Conservation (phyloP, 2,329 filamentous ascomycete genomes). For the Ascocoryne sarcoides region DNA sequence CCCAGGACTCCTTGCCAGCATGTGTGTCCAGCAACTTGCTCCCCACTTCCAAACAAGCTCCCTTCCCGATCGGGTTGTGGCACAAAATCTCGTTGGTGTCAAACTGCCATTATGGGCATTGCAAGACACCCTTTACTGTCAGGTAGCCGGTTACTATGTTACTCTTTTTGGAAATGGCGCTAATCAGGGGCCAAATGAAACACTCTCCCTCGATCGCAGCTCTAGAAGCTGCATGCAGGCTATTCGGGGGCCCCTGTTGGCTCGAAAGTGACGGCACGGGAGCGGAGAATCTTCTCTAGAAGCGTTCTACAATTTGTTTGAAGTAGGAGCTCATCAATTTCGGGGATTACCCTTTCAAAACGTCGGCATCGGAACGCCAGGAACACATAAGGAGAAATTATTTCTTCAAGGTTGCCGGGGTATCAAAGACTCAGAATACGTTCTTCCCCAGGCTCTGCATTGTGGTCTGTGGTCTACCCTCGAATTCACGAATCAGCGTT, state of each 20-base stretch:
- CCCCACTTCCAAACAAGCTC: constrained; percentile 27
- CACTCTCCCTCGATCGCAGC: constrained; percentile 24
- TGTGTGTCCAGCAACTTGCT: constrained; percentile 19
- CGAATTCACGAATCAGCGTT: constrained; percentile 38
- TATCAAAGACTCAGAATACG: constrained; percentile 11
- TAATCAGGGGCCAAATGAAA: constrained; percentile 21
- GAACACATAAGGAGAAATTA: constrained; percentile 13
- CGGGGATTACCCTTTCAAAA: constrained; percentile 11
- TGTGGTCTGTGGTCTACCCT: constrained; percentile 33
- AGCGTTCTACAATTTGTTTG: constrained; percentile 22
- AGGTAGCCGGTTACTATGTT: constrained; percentile 19
- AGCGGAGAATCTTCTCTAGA: constrained; percentile 25
- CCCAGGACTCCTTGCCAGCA: constrained; percentile 26
- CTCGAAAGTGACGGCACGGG: constrained; percentile 23
- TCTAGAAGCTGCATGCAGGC: constrained; percentile 19
- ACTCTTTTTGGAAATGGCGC: constrained; percentile 19
- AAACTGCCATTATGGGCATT: constrained; percentile 24
- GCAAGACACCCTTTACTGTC: constrained; percentile 20
- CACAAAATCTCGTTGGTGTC: constrained; percentile 24
- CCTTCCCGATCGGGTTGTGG: constrained; percentile 24
- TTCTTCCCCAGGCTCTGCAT: constrained; percentile 7
- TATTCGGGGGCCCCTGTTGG: constrained; percentile 20
- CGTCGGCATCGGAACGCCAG: constrained; percentile 4
- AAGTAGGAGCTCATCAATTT: constrained; percentile 16
- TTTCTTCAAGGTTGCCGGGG: constrained; percentile 6